phyloP scores from a whole-genome alignment of 768 basidiomycete species.

The Boletus sensibilis region DNA sequence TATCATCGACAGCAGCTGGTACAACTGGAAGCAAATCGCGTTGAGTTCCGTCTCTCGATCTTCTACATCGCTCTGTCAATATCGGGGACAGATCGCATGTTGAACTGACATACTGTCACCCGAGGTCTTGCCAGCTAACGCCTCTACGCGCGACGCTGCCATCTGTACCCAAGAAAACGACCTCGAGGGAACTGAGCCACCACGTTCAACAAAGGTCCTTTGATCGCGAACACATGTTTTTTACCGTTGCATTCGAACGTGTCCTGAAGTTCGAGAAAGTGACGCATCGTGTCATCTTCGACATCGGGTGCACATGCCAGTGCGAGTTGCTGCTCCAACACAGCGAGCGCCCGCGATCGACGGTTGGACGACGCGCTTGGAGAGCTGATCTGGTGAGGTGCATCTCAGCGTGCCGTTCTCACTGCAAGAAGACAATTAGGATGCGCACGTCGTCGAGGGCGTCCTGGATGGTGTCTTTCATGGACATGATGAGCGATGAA shows the following conservation, averaged over 20 bases:
- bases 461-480: constrained; percentile 53
- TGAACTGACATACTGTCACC: constrained; percentile 39
- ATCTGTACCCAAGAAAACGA: constrained; percentile 60
- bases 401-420: constrained; percentile 10
- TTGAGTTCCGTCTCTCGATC: constrained; percentile 49
- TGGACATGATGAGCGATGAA: constrained; percentile 16
- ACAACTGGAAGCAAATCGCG: constrained; percentile 50
- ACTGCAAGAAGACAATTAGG: background rate
- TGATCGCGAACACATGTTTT: constrained; percentile 23
- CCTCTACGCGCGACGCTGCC: constrained; percentile 51
- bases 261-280: constrained; percentile 68
- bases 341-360: constrained; percentile 54
- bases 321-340: constrained; percentile 56
- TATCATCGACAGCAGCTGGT: constrained; percentile 61
- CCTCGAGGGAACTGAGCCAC: constrained; percentile 60
- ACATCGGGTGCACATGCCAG: constrained; percentile 44
- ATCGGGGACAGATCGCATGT: background rate
- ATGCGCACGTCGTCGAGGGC: constrained; percentile 66
- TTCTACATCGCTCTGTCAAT: constrained; percentile 25
- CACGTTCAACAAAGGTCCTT: constrained; percentile 7
- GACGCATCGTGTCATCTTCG: constrained; percentile 44
- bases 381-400: constrained; percentile 56
- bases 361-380: constrained; percentile 51
- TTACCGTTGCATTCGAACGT: constrained; percentile 82
- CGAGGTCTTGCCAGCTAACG: constrained; percentile 43